Evolutionary conservation across 306 rosid species (phyloP).

Genomic region (Pachyrhizus erosus): DNA sequence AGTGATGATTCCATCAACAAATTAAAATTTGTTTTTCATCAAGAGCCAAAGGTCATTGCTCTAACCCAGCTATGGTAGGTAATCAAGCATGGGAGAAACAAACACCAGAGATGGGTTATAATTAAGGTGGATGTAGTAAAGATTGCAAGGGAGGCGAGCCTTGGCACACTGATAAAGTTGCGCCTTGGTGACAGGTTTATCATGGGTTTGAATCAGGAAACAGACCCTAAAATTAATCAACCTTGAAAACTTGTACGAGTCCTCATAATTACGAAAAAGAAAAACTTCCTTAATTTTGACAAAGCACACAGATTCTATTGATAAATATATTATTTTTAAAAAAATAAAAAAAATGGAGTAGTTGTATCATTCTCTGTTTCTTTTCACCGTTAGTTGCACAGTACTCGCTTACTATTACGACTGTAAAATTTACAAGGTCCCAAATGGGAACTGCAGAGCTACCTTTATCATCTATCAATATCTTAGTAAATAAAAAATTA

Average conservation of each 20-base stretch:
- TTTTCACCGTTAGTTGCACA: not conserved
- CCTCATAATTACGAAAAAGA: too few relatives aligned
- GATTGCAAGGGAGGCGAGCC: too few relatives aligned
- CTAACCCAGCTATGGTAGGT: not conserved
- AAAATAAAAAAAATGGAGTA: not conserved
- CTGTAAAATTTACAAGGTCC: slow-evolving; percentile 43
- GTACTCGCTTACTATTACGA: not conserved
- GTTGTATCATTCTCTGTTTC: not conserved
- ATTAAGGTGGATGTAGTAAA: too few relatives aligned
- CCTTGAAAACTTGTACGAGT: not conserved
- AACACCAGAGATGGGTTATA: too few relatives aligned
- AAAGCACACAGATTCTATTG: not conserved
- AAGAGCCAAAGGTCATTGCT: not conserved
- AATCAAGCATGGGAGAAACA: too few relatives aligned
- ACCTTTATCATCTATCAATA: slow-evolving; percentile 29
- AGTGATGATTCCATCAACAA: not conserved
- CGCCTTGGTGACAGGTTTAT: too few relatives aligned
- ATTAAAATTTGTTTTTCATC: not conserved
- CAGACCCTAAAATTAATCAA: too few relatives aligned
- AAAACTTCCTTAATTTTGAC: not conserved
- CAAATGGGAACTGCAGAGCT: not conserved
- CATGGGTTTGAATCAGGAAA: too few relatives aligned
- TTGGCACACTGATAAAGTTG: too few relatives aligned
- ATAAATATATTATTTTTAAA: not conserved
- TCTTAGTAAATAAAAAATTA: not conserved